phyloP scores from a whole-genome alignment of 2,329 filamentous ascomycete species.

The Passalora sequoiae region DNA sequence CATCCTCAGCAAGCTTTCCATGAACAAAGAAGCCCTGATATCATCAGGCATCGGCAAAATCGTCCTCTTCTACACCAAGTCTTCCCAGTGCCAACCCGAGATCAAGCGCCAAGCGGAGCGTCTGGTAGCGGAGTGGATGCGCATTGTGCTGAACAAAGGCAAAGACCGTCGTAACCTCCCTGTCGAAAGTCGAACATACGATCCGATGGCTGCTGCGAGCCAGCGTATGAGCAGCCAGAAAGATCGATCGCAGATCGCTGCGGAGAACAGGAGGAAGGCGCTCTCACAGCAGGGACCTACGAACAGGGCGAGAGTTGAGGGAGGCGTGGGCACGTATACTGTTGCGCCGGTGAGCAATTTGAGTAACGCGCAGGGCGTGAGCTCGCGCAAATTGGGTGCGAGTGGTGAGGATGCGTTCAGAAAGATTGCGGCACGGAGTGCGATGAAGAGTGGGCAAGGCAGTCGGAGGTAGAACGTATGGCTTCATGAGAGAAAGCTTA shows the following conservation, averaged over 20 bases:
- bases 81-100: constrained; percentile 75
- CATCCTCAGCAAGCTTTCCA: constrained; percentile 71
- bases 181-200: constrained; percentile 54
- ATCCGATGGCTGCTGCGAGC: constrained; percentile 43
- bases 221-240: constrained; percentile 29
- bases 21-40: constrained; percentile 83
- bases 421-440: constrained; percentile 23
- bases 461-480: constrained; percentile 9
- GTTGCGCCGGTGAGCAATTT: constrained; percentile 57
- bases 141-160: constrained; percentile 78
- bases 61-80: constrained; percentile 93
- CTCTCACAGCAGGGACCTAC: constrained; percentile 50
- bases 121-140: constrained; percentile 90
- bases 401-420: constrained; percentile 35
- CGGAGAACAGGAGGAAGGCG: constrained; percentile 48
- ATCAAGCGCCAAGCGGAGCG: constrained; percentile 94
- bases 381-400: constrained; percentile 24
- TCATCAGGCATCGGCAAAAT: constrained; percentile 95
- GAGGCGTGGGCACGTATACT: constrained; percentile 56
- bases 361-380: constrained; percentile 29
- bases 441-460: constrained; percentile 10
- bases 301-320: constrained; percentile 57
- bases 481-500: too few relatives aligned
- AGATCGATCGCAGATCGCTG: constrained; percentile 40
- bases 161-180: constrained; percentile 91